Conservation (phyloP, 805 yeast species). For the Candida succiphila region DNA sequence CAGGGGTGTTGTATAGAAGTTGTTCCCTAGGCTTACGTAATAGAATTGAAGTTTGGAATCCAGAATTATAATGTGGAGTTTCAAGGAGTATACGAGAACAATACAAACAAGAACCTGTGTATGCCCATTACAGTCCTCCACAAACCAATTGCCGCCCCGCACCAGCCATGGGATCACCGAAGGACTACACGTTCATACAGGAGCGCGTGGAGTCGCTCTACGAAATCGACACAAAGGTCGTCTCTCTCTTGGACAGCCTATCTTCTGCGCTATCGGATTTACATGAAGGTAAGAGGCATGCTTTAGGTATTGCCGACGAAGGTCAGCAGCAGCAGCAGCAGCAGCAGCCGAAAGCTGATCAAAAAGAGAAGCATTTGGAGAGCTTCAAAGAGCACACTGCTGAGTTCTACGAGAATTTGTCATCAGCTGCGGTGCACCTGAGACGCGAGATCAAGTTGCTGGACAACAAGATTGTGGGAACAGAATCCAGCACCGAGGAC, state of each 20-base stretch:
- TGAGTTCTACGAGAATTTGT: constrained; percentile 42
- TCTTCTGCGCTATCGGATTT: constrained; percentile 35
- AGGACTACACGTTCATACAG: constrained; percentile 26
- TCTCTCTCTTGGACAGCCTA: constrained; percentile 37
- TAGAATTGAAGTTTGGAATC: no score
- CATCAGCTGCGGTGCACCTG: constrained; percentile 46
- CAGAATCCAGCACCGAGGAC: constrained; percentile 28
- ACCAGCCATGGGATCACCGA: no score
- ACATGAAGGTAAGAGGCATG: constrained; percentile 20
- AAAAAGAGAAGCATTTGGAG: constrained; percentile 14
- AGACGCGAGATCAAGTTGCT: constrained; percentile 58
- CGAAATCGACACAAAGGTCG: constrained; percentile 41
- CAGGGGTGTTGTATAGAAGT: no score
- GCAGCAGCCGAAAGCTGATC: no score
- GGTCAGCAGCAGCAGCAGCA: no score
- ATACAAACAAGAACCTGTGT: no score
- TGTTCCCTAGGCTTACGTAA: no score
- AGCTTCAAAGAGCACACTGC: constrained; percentile 34
- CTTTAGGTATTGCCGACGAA: constrained; percentile 3
- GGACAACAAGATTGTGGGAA: constrained; percentile 48
- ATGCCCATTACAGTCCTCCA: no score
- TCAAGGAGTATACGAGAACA: no score
- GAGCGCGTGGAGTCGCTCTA: constrained; percentile 42
- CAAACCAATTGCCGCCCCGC: no score
- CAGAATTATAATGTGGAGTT: no score